A percentile compares a stretch with the other conserved stretches of the same genome.
Conservation (phyloP, 2,329 filamentous ascomycete species). For the Colletotrichum shisoi region DNA sequence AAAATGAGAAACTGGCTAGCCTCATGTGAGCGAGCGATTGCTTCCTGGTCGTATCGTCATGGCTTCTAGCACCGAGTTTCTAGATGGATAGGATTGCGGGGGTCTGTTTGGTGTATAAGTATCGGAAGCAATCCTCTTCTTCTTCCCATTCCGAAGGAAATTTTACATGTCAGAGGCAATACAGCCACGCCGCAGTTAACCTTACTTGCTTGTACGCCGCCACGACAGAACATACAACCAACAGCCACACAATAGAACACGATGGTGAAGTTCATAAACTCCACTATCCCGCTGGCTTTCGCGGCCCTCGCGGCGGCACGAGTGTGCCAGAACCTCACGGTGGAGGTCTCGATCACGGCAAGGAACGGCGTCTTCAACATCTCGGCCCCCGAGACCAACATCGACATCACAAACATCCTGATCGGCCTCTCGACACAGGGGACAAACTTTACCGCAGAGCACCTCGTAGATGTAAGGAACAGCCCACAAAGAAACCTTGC, state of each 20-base stretch:
- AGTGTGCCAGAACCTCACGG: conserved; percentile 59
- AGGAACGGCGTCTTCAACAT: conserved; percentile 63
- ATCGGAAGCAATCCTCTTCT: neutral
- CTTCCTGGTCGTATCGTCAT: neutral
- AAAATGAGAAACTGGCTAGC: neutral
- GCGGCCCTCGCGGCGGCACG: conserved; percentile 47
- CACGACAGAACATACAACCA: neutral
- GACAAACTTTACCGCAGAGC: conserved; percentile 57
- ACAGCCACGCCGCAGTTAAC: neutral
- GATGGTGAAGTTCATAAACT: conserved; percentile 42
- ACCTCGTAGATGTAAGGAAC: conserved; percentile 55
- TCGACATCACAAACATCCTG: conserved; percentile 66
- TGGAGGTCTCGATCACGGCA: conserved; percentile 64
- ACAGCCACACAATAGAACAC: neutral
- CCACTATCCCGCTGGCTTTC: conserved; percentile 42
- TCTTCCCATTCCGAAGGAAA: neutral
- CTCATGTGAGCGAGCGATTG: neutral
- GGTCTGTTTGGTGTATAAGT: neutral
- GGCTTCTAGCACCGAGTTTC: neutral
- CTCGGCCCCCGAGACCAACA: conserved; percentile 57
- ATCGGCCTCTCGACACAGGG: conserved; percentile 59
- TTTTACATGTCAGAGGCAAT: neutral
- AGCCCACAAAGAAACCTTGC: too few species aligned
- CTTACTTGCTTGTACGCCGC: neutral
- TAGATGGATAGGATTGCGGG: too few species aligned